These are phyloP conservation scores for Drechslera avenae DNA, from an alignment of 2,329 filamentous ascomycete genomes.

Conservation along the genomic window DNA sequence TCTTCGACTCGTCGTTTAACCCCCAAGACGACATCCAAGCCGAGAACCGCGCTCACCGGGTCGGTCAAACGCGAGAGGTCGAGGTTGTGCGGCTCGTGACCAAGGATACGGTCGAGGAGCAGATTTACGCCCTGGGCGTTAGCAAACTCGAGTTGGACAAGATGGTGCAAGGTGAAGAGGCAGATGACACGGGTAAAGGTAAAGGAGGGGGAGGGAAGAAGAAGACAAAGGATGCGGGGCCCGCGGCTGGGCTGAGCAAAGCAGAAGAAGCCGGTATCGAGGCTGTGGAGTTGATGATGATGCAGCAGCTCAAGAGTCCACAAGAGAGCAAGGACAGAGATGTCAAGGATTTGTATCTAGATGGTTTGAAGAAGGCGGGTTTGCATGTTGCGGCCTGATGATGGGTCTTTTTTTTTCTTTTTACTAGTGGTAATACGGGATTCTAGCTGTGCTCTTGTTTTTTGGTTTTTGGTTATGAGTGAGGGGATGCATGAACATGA, in stretches of 20 bases:
- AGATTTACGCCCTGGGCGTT: conserved; percentile 87
- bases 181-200: conserved; percentile 12
- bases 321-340: conserved; percentile 29
- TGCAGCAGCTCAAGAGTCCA: conserved; percentile 34
- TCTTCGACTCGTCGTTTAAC: conserved; percentile 97
- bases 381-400: conserved; percentile 39
- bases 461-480: too few species aligned
- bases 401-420: too few species aligned
- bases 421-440: too few species aligned
- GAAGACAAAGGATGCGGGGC: conserved; percentile 24
- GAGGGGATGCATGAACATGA: too few species aligned
- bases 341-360: conserved; percentile 50
- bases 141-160: conserved; percentile 91
- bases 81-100: conserved; percentile 88
- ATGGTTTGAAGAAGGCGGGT: conserved; percentile 50
- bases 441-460: too few species aligned
- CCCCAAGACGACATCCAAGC: conserved; percentile 98
- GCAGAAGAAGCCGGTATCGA: conserved; percentile 41
- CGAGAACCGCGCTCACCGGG: conserved; percentile 93
- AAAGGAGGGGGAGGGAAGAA: too few species aligned
- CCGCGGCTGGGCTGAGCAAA: conserved; percentile 40
- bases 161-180: conserved; percentile 66
- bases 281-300: conserved; percentile 50
- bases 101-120: conserved; percentile 83
- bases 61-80: conserved; percentile 88